phyloP scores from a whole-genome alignment of 78 protist species.

The Polysphondylium violaceum region DNA sequence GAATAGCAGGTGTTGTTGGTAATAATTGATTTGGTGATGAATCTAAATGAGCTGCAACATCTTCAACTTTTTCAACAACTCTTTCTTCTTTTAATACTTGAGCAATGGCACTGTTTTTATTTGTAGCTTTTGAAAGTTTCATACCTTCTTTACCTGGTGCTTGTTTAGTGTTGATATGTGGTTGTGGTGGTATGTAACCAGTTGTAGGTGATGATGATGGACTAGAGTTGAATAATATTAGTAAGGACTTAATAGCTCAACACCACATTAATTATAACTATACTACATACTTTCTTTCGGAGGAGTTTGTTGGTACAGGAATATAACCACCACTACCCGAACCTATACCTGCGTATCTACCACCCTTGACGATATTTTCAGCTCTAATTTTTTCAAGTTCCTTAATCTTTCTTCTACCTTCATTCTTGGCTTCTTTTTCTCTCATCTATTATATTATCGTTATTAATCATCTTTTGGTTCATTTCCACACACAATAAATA shows the following conservation, averaged over 20 bases:
- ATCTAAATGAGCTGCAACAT: conserved; percentile 20
- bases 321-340: conserved; percentile 30
- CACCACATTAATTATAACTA: not conserved
- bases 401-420: conserved; percentile 7
- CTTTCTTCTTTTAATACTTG: conserved; percentile 76
- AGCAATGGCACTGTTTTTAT: conserved; percentile 43
- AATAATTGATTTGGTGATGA: not conserved
- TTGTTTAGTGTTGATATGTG: conserved; percentile 26
- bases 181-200: conserved; percentile 12
- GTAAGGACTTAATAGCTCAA: not conserved
- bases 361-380: not conserved
- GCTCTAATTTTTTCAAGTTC: conserved; percentile 31
- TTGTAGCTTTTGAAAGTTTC: conserved; percentile 29
- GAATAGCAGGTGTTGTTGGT: conserved; percentile 19
- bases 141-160: conserved; percentile 55
- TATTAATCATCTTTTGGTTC: too few relatives aligned
- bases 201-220: not conserved
- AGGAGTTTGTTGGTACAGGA: not conserved
- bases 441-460: conserved; percentile 21
- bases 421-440: conserved; percentile 24
- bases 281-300: too few relatives aligned
- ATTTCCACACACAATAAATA: too few relatives aligned
- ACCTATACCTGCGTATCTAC: conserved; percentile 9
- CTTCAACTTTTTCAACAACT: conserved; percentile 65
- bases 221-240: not conserved